Evolutionary conservation across 352 stramenopile species (phyloP), one percentile per base, ranked within the genome.

Genomic region (Elongisporangium undulatum): DNA sequence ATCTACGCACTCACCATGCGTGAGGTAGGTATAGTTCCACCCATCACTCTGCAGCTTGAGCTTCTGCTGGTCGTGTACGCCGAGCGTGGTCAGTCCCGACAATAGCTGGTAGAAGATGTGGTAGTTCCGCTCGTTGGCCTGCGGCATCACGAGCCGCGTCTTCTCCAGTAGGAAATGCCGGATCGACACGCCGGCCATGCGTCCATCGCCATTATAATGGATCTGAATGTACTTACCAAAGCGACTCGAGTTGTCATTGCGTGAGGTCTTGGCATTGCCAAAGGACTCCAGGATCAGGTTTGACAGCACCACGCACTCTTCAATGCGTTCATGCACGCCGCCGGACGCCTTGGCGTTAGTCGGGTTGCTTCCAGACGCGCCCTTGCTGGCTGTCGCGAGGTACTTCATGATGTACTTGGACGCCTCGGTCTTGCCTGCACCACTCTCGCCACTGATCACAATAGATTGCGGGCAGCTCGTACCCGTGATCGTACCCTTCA

Each of bases 391-490:
- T 1, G 83, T 86, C 4, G 85, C 83, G 10, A 94, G 74, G 53
- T 96, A 92, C 55, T 94, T 92, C 83, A 92, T 91, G 13, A 93
- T 90, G 62, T 97, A 97, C 71, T 98, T 98, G 48, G 92, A 97
- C 3, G 92, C 96, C 64, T 98, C 92, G 0, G 94, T 98, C 73
- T 98, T 98, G 8, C 94, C 94, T 0, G 92, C 92, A 8, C 94
- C 94, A 34, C 84, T 96, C 60, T 98, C 94, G 23, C 94, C 94
- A 20, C 86, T 97, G n/a, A 98, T 92, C 24, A 98, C 78, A 67
- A 98, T 98, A 0, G 86, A 97, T 66, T 98, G 94, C 39, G 95
- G 82, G 8, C 69, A 74, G 1, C 81, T 79, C 2, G 66, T 71
- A 0, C 82, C 82, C 10, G 78, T 63, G 3, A 86, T 56, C 9